Evolutionary conservation across 495 filamentous ascomycete genomes (phyloP).

Genomic region (Neurospora tetrasperma): DNA sequence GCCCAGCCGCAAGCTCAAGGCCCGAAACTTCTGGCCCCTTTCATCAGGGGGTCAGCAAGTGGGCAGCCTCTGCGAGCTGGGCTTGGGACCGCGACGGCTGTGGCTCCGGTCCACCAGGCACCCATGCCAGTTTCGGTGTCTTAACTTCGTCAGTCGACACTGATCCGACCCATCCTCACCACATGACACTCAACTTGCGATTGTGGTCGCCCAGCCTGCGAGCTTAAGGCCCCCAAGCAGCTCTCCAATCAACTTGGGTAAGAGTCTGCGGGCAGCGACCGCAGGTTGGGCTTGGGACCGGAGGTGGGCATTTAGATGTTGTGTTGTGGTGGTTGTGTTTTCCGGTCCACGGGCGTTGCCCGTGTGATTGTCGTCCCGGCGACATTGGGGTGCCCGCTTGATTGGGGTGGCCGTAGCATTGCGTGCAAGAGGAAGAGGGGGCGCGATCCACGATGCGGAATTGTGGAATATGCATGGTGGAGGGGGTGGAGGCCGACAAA

Average conservation of each 20-base stretch:
- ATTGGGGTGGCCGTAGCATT: neutral
- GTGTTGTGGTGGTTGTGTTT: neutral
- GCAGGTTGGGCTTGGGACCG: neutral
- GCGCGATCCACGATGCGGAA: neutral
- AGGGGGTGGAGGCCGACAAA: neutral
- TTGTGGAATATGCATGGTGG: neutral
- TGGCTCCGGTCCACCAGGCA: neutral
- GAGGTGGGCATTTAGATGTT: neutral
- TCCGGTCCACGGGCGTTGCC: neutral
- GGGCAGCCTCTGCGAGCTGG: neutral
- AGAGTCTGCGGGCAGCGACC: neutral
- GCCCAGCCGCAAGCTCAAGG: neutral
- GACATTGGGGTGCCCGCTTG: neutral
- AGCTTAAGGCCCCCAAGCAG: neutral
- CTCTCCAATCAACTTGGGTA: neutral
- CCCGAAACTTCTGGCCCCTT: neutral
- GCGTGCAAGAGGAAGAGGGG: neutral
- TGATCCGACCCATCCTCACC: neutral
- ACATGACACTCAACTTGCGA: neutral
- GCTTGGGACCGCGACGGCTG: neutral
- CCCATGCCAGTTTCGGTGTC: neutral
- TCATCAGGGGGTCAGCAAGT: neutral
- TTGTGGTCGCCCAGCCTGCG: neutral
- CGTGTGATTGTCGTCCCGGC: neutral
- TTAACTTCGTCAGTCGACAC: neutral